Evolutionary conservation across 768 basidiomycete genomes (phyloP), one percentile per base, ranked within the genome.

Genomic region (Suillus fuscotomentosus): DNA sequence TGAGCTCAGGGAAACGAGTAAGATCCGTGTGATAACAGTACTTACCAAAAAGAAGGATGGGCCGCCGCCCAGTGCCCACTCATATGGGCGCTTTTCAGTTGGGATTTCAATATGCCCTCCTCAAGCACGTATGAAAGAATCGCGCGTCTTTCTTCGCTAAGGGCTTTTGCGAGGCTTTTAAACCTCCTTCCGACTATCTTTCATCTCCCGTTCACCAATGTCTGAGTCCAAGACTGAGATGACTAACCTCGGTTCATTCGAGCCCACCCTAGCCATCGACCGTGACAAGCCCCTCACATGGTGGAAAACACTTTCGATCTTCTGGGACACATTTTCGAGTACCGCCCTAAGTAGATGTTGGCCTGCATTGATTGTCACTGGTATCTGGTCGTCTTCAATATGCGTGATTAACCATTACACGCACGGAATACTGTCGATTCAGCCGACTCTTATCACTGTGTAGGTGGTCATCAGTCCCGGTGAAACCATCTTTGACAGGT

Each of bases 361-460:
- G 74, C 88, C 88, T 63, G 80, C 88, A 60, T 79, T 91, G 9
- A 43, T 88, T 3, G 85, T 88, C 76, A 88, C 87, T 68, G 78
- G 78, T 13, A 84, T 70, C 7, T 90, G 89, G 89, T 78, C 86
- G 0, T 84, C 86, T 0, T 71, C 82, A 5, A 79, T 90, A 22
- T 79, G 81, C 11, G 70, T 86, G 34, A 81, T 89, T 45, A 84
- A 83, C 70, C 66, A 78, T 47, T 76, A 77, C 51, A 82, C 81
- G 7, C 77, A 83, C 67, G 55, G 55, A 24, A 70, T 76, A 60
- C 65, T 88, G 3, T 74, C 71, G 24, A 75, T 88, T 24, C 74
- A 81, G 47, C 71, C 81, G 13, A 87, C 87, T 0, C 78, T 91
- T 20, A 78, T 91, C 53, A 91, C 88, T 34, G 87, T 89, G 88